Percentiles rank a stretch among this genome's conserved stretches.
phyloP scores from a whole-genome alignment of 441 rosid species.

The Jatropha podagrica region DNA sequence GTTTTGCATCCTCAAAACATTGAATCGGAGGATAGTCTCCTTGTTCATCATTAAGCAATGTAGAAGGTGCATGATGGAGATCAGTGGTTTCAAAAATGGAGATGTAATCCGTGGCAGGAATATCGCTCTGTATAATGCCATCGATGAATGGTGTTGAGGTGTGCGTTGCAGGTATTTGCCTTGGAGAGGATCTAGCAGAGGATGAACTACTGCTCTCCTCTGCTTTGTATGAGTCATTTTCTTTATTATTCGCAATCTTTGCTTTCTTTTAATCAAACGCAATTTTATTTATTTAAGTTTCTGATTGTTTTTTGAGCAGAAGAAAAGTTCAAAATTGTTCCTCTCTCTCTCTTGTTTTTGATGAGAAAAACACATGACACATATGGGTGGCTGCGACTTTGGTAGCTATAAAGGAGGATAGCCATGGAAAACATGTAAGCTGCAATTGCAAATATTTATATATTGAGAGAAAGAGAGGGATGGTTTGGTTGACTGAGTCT shows the following conservation, averaged over 20 bases:
- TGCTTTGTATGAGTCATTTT: constrained; percentile 34
- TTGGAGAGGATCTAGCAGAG: constrained; percentile 30
- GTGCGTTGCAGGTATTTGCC: background rate
- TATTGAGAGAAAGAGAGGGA: background rate
- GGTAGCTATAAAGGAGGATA: constrained; percentile 41
- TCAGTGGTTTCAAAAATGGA: constrained; percentile 37
- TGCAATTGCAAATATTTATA: background rate
- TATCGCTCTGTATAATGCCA: constrained; percentile 10
- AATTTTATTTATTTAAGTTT: background rate
- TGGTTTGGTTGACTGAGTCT: constrained; percentile 31
- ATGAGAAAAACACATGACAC: background rate
- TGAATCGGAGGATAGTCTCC: constrained; percentile 54
- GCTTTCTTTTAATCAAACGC: constrained; percentile 2
- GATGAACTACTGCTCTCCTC: constrained; percentile 33
- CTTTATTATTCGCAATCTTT: constrained; percentile 44
- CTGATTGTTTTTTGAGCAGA: background rate
- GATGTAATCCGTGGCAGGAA: background rate
- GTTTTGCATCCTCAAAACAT: constrained; percentile 46
- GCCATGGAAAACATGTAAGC: constrained; percentile 31
- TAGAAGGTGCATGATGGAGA: constrained; percentile 58
- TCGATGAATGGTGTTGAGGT: constrained; percentile 15
- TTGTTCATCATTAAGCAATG: constrained; percentile 32
- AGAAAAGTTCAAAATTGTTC: background rate
- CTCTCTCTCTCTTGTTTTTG: constrained; percentile 4
- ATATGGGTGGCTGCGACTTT: background rate